phyloP scores from a whole-genome alignment of 2,329 filamentous ascomycete species.

The Plenodomus biglobosus region DNA sequence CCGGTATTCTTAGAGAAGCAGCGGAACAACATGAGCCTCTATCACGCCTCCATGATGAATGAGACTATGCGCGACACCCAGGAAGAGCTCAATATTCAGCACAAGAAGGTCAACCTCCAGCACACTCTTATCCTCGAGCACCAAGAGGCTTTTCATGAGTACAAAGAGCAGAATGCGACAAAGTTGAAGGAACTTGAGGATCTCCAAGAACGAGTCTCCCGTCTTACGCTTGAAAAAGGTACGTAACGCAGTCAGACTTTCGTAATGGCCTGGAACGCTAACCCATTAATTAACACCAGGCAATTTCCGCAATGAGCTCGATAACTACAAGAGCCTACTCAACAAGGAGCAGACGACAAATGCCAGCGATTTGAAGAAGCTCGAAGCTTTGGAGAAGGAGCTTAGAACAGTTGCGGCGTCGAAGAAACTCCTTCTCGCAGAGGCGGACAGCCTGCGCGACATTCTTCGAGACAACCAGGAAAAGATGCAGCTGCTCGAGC shows the following conservation, averaged over 20 bases:
- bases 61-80: slow-evolving; percentile 25
- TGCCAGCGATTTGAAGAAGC: slow-evolving; percentile 8
- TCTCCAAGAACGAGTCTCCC: slow-evolving; percentile 28
- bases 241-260: background rate
- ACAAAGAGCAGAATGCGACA: slow-evolving; percentile 18
- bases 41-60: slow-evolving; percentile 27
- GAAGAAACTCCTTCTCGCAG: slow-evolving; percentile 18
- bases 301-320: slow-evolving; percentile 29
- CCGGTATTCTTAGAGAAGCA: slow-evolving; percentile 33
- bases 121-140: slow-evolving; percentile 32
- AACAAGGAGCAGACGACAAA: slow-evolving; percentile 11
- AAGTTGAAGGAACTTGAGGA: slow-evolving; percentile 27
- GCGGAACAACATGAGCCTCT: slow-evolving; percentile 29
- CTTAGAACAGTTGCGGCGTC: slow-evolving; percentile 13
- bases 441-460: slow-evolving; percentile 21
- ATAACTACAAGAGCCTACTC: slow-evolving; percentile 19
- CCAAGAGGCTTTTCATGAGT: slow-evolving; percentile 28
- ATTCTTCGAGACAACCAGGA: slow-evolving; percentile 13
- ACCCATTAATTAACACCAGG: slow-evolving; percentile 1
- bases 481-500: slow-evolving; percentile 17
- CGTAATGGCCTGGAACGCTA: background rate
- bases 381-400: slow-evolving; percentile 18
- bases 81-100: slow-evolving; percentile 27
- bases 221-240: slow-evolving; percentile 32
- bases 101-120: slow-evolving; percentile 34